Conservation (phyloP, 2,329 filamentous ascomycete species). For the Hypoxylon sp. region DNA sequence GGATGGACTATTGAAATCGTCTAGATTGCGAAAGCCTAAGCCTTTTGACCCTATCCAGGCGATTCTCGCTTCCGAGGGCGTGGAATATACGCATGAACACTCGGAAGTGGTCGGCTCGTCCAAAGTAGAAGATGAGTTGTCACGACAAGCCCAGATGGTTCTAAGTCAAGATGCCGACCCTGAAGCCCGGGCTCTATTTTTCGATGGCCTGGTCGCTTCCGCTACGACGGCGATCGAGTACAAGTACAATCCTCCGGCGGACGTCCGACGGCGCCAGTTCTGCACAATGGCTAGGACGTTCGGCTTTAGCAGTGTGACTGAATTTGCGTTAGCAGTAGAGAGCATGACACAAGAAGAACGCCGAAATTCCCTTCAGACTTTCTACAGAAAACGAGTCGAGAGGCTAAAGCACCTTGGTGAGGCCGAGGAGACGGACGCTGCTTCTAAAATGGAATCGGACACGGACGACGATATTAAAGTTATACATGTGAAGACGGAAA, state of each 20-base stretch:
- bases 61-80: conserved; percentile 85
- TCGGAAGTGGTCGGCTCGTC: conserved; percentile 92
- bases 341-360: conserved; percentile 86
- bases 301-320: conserved; percentile 76
- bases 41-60: conserved; percentile 82
- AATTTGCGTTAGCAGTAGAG: conserved; percentile 92
- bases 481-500: conserved; percentile 10
- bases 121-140: conserved; percentile 88
- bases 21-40: conserved; percentile 52
- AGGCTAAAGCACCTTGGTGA: conserved; percentile 49
- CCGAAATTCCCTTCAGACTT: conserved; percentile 78
- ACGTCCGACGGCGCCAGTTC: conserved; percentile 82
- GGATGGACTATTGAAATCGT: conserved; percentile 46
- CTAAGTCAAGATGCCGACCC: conserved; percentile 56
- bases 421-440: conserved; percentile 25
- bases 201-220: conserved; percentile 54
- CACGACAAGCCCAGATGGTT: conserved; percentile 73
- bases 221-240: conserved; percentile 48
- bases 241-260: conserved; percentile 74
- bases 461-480: conserved; percentile 14
- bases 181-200: conserved; percentile 65
- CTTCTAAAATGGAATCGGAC: conserved; percentile 13
- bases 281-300: conserved; percentile 86
- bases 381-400: conserved; percentile 75
- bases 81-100: conserved; percentile 96